phyloP scores from a whole-genome alignment of 768 basidiomycete species.

The Hemileccinum impolitum region DNA sequence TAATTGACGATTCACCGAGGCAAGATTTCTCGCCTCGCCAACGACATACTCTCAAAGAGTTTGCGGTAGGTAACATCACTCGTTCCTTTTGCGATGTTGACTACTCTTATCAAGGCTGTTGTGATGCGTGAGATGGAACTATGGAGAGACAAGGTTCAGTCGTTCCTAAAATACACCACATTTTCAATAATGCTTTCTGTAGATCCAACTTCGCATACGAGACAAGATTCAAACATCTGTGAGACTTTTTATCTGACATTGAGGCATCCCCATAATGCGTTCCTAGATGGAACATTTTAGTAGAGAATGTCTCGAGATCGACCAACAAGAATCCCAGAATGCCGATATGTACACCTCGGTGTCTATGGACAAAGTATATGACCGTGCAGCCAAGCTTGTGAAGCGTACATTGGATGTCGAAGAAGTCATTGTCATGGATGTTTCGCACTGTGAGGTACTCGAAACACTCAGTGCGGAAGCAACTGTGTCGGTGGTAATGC shows the following conservation, averaged over 20 bases:
- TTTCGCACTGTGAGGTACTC: slow-evolving; percentile 84
- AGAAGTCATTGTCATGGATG: slow-evolving; percentile 88
- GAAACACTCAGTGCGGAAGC: slow-evolving; percentile 64
- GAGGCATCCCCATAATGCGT: not conserved
- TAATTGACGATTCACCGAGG: slow-evolving; percentile 81
- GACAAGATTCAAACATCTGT: slow-evolving; percentile 91
- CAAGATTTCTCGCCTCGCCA: slow-evolving; percentile 86
- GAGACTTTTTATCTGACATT: slow-evolving; percentile 22
- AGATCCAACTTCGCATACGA: slow-evolving; percentile 88
- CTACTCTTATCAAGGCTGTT: slow-evolving; percentile 48
- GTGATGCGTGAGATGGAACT: slow-evolving; percentile 95
- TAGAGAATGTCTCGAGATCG: slow-evolving; percentile 90
- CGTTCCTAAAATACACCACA: not conserved
- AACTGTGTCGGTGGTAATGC: slow-evolving; percentile 63
- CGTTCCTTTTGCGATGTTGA: slow-evolving; percentile 3
- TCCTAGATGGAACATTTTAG: slow-evolving; percentile 91
- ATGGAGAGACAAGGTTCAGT: slow-evolving; percentile 82
- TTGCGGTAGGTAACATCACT: slow-evolving; percentile 50
- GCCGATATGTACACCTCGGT: slow-evolving; percentile 24
- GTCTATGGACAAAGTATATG: slow-evolving; percentile 87
- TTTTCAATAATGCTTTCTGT: not conserved
- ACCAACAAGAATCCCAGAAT: slow-evolving; percentile 40
- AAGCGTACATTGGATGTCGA: slow-evolving; percentile 89
- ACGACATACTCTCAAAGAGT: slow-evolving; percentile 90
- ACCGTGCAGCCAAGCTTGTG: slow-evolving; percentile 86